Base-by-base conservation (phyloP, 495 filamentous ascomycete species). In the Halenospora varia region DNA sequence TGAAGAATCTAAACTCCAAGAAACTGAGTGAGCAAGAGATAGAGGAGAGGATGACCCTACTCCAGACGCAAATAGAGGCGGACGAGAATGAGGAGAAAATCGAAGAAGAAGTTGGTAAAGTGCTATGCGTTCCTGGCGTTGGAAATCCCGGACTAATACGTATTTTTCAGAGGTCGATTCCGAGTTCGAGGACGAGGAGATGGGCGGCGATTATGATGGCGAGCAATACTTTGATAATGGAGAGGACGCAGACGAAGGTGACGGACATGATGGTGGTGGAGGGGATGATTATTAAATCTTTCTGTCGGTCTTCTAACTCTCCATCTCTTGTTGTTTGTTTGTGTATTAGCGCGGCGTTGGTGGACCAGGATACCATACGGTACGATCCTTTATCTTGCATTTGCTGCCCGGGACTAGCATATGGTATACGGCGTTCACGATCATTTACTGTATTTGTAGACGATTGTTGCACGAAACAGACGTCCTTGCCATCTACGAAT, bases 181-280 rank as follows among this genome's bases (percentile, higher is more conserved):
- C 0, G 71, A 66, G 22, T 70, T 62, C 1, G 75, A 70, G 25
- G 69, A 66, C 0, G 74, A 70, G 23, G 72, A 74, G 0, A 77
- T 71, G 11, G 78, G 71, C 1, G 78, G 78, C 20, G 80, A 82
- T 54, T 82, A 82, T 63, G 74, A 82, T 52, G 80, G 74, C 6
- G 80, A 82, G 63, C 63, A 67, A 17, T 81, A 81, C 65, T 82
- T 82, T 59, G 77, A 79, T 23, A 72, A 68, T 39, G 75, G 77
- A 22, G 73, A 76, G 24, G 74, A 73, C 6, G 48, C 52, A 11
- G 55, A 47, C 10, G 75, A 79, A 11, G 77, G 67, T 0, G 75
- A 73, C 4, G 75, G 74, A 13, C 77, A 72, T 49, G 77, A 70
- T 0, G 76, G 72, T 19, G 77, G 71, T 0, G 76, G 72, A 18